Evolutionary conservation across 352 stramenopile species (phyloP), one percentile per base, ranked within the genome.

Genomic region (Plasmopara muralis): DNA sequence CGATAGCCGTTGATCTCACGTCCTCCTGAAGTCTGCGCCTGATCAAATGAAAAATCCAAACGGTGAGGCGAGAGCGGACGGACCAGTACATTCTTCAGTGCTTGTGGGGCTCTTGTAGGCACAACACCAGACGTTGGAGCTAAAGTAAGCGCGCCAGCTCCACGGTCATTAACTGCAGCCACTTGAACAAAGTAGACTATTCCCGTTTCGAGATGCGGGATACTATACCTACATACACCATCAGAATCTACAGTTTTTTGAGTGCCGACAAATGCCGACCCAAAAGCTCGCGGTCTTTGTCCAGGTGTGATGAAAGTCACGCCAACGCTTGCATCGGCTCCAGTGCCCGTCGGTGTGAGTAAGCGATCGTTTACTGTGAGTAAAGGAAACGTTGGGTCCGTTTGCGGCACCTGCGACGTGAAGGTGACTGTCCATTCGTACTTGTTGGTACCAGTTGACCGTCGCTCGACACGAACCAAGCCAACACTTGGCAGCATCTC

Each of bases 361-460:
- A 64, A 50, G 13, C 55, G 62, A 28, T 88, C 79, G 43, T 92
- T 92, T 0, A 64, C 66, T 12, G 77, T 50, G 2, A 89, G 63
- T 25, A 55, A 46, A 2, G 76, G 76, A n/a, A 87, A 62, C 2
- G 49, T 35, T 0, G 53, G 28, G 10, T 12, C 45, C 5, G 41
- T 48, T 18, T 55, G 45, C 0, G 80, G 77, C 2, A 91, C 69
- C 38, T 87, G 73, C 12, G 57, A 66, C 15, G 64, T 72, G 57
- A 98, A 97, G 9, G 92, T 97, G 30, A 98, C 77, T 13, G 60
- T 73, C 91, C 92, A 98, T 9, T 77, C 66, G 60, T 83, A 97
- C 20, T 77, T 89, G 48, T 84, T 85, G 4, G 68, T 69, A 4
- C 39, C 47, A 3, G 53, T 64, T 18, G 77, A 74, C 25, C 91